Evolutionary conservation across 768 basidiomycete species (phyloP), one percentile per base, ranked within the genome.

Genomic region (Lepiota brunneoincarnata): DNA sequence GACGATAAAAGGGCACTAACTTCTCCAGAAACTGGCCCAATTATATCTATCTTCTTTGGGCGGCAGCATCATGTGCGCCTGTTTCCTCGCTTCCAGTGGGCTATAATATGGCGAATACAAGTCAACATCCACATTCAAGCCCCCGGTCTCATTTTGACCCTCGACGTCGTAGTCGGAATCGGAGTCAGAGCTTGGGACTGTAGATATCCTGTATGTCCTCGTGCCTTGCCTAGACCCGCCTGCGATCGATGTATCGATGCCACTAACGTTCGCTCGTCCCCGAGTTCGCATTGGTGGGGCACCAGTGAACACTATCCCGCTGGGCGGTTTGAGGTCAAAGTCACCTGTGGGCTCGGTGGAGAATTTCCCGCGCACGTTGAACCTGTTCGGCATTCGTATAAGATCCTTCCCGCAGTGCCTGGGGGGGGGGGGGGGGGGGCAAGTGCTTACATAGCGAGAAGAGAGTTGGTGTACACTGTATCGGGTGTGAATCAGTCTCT

Each of bases 401-500:
- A 31, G 7, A 31, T n/a, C 31, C 7, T 31, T 31, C 4, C 7
- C 31, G 31, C 31, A 4, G 11, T 31, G 7, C 7, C 2, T 4
- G 31, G 11, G 31, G 31, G 31, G 11, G 7, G 2, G 2, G 11
- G 7, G 31, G 11, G 31, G 31, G 31, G 11, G 7, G 2, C 3
- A 31, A 9, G 31, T 9, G 31, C 51, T 39, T 39, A 58, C 54
- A 69, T 62, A 53, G 59, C 46, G 6, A 62, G 45, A 20, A 59
- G 45, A n/a, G 61, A 61, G 21, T 59, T 63, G 5, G 61, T 56
- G 49, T 63, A 65, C 18, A 63, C 55, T 59, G 17, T 20, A 35
- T 49, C 43, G 10, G 38, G 18, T 46, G 45, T 36, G 23, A 36
- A 36, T n/a, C 6, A 31, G n/a, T 6, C 14, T 42, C 31, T 24